phyloP scores from a whole-genome alignment of 192 early-diverging fungal genomes.

The Coemansia sp. region DNA sequence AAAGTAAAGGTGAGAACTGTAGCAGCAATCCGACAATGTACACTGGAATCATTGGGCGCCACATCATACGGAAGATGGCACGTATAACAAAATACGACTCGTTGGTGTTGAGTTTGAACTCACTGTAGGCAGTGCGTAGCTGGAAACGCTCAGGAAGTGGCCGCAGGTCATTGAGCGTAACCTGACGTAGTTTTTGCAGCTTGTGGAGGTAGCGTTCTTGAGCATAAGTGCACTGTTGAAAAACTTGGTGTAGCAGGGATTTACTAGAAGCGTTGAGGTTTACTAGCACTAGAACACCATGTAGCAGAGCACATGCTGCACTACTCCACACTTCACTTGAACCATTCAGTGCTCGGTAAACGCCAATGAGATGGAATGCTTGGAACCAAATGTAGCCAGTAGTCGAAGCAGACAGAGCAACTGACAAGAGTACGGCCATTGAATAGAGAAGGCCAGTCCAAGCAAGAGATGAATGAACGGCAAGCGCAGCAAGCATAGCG shows the following conservation, averaged over 20 bases:
- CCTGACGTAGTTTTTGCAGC: background rate
- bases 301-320: background rate
- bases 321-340: background rate
- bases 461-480: background rate
- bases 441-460: background rate
- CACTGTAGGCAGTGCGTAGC: too few relatives aligned
- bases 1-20: background rate
- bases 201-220: slow-evolving; percentile 4
- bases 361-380: background rate
- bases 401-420: background rate
- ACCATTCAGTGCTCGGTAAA: background rate
- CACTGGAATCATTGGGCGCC: slow-evolving; percentile 37
- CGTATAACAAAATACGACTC: slow-evolving; percentile 41
- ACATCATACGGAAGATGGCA: slow-evolving; percentile 34
- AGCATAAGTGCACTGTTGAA: background rate
- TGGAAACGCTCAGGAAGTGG: too few relatives aligned
- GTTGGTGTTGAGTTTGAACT: too few relatives aligned
- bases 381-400: slow-evolving; percentile 3
- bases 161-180: slow-evolving; percentile 8
- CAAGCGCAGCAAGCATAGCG: background rate
- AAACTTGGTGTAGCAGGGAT: background rate
- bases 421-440: background rate
- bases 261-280: background rate
- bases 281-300: background rate
- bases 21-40: slow-evolving; percentile 22